phyloP scores from a whole-genome alignment of 345 rosid genomes.

The Lagerstroemia speciosa region DNA sequence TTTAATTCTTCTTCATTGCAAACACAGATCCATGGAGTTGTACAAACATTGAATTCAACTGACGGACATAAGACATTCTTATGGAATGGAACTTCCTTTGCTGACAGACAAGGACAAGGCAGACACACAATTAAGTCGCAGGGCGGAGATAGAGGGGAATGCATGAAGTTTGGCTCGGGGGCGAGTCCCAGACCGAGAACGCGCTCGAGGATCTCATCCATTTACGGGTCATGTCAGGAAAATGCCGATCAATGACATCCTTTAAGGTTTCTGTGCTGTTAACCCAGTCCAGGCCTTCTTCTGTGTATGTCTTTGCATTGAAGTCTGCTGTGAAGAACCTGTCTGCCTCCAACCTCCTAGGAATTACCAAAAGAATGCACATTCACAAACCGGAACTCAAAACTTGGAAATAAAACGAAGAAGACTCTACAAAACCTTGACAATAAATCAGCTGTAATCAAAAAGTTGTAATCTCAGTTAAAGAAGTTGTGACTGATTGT shows the following conservation, averaged over 20 bases:
- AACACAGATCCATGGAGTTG: no score
- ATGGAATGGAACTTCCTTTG: not conserved
- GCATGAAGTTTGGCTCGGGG: constrained; percentile 26
- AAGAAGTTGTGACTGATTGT: no score
- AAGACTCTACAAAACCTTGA: no score
- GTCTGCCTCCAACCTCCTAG: constrained; percentile 73
- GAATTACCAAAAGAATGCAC: not conserved
- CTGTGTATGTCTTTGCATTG: constrained; percentile 42
- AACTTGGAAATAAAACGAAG: not conserved
- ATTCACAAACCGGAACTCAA: not conserved
- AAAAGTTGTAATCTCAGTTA: no score
- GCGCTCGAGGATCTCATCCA: constrained; percentile 66
- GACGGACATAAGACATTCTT: no score
- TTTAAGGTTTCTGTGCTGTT: constrained; percentile 57
- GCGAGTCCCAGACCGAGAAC: constrained; percentile 56
- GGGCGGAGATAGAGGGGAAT: constrained; percentile 46
- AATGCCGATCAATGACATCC: constrained; percentile 59
- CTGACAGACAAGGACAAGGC: not conserved
- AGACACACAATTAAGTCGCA: constrained; percentile 18
- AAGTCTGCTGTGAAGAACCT: constrained; percentile 63
- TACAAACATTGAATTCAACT: no score
- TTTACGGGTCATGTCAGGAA: constrained; percentile 41
- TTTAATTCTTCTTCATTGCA: no score
- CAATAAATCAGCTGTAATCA: no score
- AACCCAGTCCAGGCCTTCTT: constrained; percentile 66